phyloP scores from a whole-genome alignment of 2,329 filamentous ascomycete species.

The Fusarium avenaceum region DNA sequence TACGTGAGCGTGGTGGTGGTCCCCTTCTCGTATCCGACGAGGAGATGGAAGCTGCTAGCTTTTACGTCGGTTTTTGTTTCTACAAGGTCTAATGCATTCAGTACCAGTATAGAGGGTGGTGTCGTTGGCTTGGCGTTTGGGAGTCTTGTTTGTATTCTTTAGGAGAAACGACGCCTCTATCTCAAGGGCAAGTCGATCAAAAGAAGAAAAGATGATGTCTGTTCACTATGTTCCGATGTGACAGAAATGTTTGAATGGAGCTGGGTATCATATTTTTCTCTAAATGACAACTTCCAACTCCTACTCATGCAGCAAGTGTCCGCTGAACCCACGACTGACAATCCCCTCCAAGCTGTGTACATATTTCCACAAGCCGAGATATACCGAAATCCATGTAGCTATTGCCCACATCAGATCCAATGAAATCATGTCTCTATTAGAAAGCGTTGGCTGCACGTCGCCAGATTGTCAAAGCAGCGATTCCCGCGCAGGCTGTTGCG shows the following conservation, averaged over 20 bases:
- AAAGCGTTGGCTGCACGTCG: conserved; percentile 66
- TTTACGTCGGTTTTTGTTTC: conserved; percentile 97
- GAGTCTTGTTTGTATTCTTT: conserved; percentile 13
- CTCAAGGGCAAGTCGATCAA: conserved; percentile 1
- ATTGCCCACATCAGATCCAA: background rate
- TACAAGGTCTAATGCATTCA: conserved; percentile 79
- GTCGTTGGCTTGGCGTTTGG: conserved; percentile 16
- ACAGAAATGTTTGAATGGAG: conserved; percentile 37
- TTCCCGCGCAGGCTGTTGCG: conserved; percentile 74
- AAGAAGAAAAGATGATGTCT: conserved; percentile 32
- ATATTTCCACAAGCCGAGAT: background rate
- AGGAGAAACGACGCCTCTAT: conserved; percentile 6
- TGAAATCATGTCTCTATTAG: conserved; percentile 36
- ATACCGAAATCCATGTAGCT: background rate
- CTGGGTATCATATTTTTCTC: conserved; percentile 52
- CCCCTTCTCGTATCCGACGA: conserved; percentile 80
- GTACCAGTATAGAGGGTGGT: background rate
- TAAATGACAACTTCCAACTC: conserved; percentile 45
- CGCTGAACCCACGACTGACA: background rate
- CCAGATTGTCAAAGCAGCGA: conserved; percentile 76
- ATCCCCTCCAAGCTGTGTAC: background rate
- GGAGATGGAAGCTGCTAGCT: conserved; percentile 92
- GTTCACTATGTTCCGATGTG: conserved; percentile 38
- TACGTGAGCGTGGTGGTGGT: conserved; percentile 77
- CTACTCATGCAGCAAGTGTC: conserved; percentile 34